Conservation (phyloP, 306 rosid genomes). For the Carpinus fangiana region DNA sequence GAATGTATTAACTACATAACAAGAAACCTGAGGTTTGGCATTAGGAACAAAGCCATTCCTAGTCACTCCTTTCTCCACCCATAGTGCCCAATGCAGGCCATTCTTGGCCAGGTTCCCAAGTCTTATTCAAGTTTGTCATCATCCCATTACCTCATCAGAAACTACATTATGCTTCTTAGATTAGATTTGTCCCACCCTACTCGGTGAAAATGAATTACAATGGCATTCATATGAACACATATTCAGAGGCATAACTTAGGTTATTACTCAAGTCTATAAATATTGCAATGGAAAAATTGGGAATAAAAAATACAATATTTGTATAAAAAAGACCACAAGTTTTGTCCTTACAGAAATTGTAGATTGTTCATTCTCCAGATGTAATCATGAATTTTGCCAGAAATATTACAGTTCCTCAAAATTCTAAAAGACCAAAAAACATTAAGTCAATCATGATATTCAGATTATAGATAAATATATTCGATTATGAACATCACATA, state of each 20-base stretch:
- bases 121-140: too few species aligned
- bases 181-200: too few species aligned
- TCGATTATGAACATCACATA: not conserved
- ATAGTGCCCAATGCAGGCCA: not conserved
- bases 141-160: not conserved
- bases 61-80: not conserved
- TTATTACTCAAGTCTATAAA: not conserved
- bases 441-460: not conserved
- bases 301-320: too few species aligned
- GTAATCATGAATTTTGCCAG: not conserved
- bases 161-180: not conserved
- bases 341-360: not conserved
- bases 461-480: not conserved
- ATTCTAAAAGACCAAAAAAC: not conserved
- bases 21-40: too few species aligned
- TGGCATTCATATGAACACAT: too few species aligned
- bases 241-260: not conserved
- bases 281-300: too few species aligned
- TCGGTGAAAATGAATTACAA: not conserved
- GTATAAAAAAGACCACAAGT: not conserved
- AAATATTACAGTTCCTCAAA: constrained; percentile 9
- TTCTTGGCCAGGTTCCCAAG: not conserved
- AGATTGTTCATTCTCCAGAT: not conserved
- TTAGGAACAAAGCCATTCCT: not conserved
- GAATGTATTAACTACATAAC: not conserved